Evolutionary conservation across 148 eudicot genomes (phyloP).

Genomic region (Diospyros kaki): DNA sequence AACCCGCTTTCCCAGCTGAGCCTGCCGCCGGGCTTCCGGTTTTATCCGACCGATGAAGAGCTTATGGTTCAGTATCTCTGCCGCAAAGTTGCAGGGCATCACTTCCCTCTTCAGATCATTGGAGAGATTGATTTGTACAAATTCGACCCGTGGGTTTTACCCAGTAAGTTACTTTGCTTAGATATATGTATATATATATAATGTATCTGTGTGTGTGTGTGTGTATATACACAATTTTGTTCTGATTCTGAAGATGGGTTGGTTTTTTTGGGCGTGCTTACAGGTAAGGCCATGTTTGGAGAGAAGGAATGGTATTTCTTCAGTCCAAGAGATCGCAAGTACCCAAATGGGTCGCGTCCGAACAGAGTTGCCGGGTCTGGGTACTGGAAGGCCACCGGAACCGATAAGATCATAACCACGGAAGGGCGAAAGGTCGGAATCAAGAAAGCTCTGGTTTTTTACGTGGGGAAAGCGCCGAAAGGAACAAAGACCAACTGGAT

Average conservation of each 20-base stretch:
- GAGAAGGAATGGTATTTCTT: conserved; percentile 90
- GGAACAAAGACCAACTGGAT: conserved; percentile 88
- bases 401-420: conserved; percentile 57
- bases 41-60: conserved; percentile 82
- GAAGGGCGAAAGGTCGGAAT: conserved; percentile 64
- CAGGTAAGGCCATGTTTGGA: conserved; percentile 70
- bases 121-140: conserved; percentile 75
- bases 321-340: conserved; percentile 72
- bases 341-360: conserved; percentile 82
- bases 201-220: background rate
- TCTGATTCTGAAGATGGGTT: background rate
- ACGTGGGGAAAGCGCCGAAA: conserved; percentile 74
- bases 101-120: conserved; percentile 53
- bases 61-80: conserved; percentile 68
- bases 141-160: conserved; percentile 80
- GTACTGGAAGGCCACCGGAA: conserved; percentile 87
- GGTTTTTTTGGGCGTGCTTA: background rate
- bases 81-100: conserved; percentile 58
- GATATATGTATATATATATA: background rate
- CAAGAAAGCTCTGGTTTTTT: conserved; percentile 78
- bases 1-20: conserved; percentile 57
- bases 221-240: background rate
- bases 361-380: conserved; percentile 79
- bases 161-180: conserved; percentile 32
- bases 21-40: conserved; percentile 83